These are phyloP conservation scores for Haplosporangium gracile DNA, from an alignment of 192 early-diverging fungal species.

Conservation along the genomic window DNA sequence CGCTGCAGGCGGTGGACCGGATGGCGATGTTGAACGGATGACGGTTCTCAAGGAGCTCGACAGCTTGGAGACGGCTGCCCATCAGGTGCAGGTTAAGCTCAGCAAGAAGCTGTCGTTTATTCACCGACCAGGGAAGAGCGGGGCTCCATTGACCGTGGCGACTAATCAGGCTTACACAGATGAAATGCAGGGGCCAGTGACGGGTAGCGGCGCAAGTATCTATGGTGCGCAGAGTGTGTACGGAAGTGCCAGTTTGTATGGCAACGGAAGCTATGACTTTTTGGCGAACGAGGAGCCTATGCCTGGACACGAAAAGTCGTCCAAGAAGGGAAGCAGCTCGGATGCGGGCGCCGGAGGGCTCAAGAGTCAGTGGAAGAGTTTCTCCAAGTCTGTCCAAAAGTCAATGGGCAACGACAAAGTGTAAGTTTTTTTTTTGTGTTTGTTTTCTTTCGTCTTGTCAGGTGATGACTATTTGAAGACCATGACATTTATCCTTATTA, in stretches of 20 bases:
- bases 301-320: slow-evolving; percentile 26
- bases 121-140: slow-evolving; percentile 49
- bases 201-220: slow-evolving; percentile 28
- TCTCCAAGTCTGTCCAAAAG: slow-evolving; percentile 58
- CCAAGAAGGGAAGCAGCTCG: slow-evolving; percentile 33
- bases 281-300: slow-evolving; percentile 23
- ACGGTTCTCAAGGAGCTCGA: slow-evolving; percentile 39
- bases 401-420: slow-evolving; percentile 57
- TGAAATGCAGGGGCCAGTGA: slow-evolving; percentile 39
- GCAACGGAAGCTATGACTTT: slow-evolving; percentile 18
- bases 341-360: slow-evolving; percentile 38
- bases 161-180: slow-evolving; percentile 41
- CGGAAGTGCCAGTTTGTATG: slow-evolving; percentile 16
- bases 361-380: slow-evolving; percentile 57
- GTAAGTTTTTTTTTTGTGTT: slow-evolving; percentile 19
- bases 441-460: neutral
- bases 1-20: slow-evolving; percentile 38
- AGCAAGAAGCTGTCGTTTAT: slow-evolving; percentile 55
- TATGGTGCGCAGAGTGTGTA: slow-evolving; percentile 25
- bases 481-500: neutral
- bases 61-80: slow-evolving; percentile 18
- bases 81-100: slow-evolving; percentile 36
- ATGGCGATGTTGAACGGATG: slow-evolving; percentile 25
- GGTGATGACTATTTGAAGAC: neutral
- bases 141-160: slow-evolving; percentile 24